Percentiles rank a stretch among this genome's conserved stretches.
phyloP scores from a whole-genome alignment of 305 asterid species.

The Fraxinus angustifolia region DNA sequence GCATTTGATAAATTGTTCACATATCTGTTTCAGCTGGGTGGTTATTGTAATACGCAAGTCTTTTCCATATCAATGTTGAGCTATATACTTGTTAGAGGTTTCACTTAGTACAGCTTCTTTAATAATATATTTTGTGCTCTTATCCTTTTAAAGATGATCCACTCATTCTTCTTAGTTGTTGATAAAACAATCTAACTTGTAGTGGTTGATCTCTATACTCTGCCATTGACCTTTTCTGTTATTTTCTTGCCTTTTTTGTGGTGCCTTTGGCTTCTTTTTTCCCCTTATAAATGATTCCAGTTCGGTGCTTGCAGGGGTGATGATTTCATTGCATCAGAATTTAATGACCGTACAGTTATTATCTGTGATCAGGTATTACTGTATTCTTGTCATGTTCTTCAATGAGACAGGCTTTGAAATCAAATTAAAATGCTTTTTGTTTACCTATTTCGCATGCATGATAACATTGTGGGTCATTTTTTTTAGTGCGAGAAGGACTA shows the following conservation, averaged over 20 bases:
- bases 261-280: neutral
- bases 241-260: neutral
- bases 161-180: neutral
- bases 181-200: neutral
- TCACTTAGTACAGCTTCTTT: neutral
- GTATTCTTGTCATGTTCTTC: slow-evolving; percentile 3
- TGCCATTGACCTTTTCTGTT: neutral
- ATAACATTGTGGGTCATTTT: slow-evolving; percentile 10
- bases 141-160: neutral
- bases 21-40: slow-evolving; percentile 1
- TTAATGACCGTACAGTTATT: slow-evolving; percentile 68
- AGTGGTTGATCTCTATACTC: neutral
- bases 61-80: neutral
- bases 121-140: neutral
- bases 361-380: slow-evolving; percentile 80
- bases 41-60: neutral
- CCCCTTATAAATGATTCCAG: slow-evolving; percentile 3
- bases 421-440: neutral
- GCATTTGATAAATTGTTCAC: neutral
- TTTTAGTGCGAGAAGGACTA: slow-evolving; percentile 86
- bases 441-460: slow-evolving; percentile 18
- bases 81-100: neutral
- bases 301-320: slow-evolving; percentile 50
- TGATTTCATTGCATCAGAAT: slow-evolving; percentile 58
- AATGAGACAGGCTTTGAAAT: slow-evolving; percentile 1